A percentile compares a stretch with the other conserved stretches of the same genome.
Conservation (phyloP, 768 basidiomycete genomes). For the Lactarius indigo region DNA sequence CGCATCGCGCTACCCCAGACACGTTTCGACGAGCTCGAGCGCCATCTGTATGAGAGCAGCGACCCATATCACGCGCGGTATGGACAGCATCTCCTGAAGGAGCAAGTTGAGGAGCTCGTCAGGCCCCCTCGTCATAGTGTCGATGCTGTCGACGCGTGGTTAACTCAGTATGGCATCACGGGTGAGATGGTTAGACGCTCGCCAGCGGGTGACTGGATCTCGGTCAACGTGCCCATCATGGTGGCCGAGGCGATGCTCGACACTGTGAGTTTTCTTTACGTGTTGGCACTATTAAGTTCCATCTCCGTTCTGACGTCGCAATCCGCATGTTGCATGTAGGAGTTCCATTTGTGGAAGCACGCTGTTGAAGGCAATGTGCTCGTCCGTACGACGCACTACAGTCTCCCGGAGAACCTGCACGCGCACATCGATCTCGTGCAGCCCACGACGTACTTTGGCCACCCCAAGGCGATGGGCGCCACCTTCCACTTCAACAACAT, state of each 20-base stretch:
- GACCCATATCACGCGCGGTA: conserved; percentile 29
- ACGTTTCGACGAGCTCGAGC: conserved; percentile 28
- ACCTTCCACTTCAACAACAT: conserved; percentile 33
- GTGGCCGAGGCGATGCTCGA: conserved; percentile 68
- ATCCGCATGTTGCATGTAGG: conserved; percentile 35
- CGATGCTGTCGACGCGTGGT: conserved; percentile 57
- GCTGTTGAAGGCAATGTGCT: conserved; percentile 42
- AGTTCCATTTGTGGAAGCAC: conserved; percentile 62
- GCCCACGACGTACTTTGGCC: conserved; percentile 67
- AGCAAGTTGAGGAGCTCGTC: conserved; percentile 59
- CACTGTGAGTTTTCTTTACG: conserved; percentile 45
- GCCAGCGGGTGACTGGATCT: conserved; percentile 68
- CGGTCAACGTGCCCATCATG: conserved; percentile 51
- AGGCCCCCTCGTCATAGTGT: conserved; percentile 54
- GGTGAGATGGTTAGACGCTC: conserved; percentile 45
- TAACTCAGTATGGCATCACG: conserved; percentile 50
- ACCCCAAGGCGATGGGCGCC: conserved; percentile 41
- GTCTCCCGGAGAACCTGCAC: conserved; percentile 56
- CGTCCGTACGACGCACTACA: conserved; percentile 66
- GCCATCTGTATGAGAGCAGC: conserved; percentile 27
- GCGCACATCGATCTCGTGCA: conserved; percentile 64
- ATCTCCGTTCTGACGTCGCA: background rate
- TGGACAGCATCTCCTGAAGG: conserved; percentile 51
- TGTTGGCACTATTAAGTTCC: background rate
- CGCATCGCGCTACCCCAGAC: conserved; percentile 34